Evolutionary conservation across 495 filamentous ascomycete species (phyloP).

Genomic region (Mytilinidion resinicola): DNA sequence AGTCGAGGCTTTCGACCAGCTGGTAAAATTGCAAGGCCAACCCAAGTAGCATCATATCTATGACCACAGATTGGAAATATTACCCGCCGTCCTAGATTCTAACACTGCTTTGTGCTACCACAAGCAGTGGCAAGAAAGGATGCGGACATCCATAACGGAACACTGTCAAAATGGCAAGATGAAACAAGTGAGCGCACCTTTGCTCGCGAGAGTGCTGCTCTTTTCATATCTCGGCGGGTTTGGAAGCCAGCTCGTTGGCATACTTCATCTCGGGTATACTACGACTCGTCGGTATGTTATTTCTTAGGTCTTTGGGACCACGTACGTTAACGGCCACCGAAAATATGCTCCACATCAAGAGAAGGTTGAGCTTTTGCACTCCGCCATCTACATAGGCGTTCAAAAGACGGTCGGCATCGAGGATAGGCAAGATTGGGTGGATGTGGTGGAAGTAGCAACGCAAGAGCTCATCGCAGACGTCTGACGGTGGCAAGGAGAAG

Average conservation of each 20-base stretch:
- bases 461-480: conserved; percentile 2
- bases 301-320: too few relatives aligned
- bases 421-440: conserved; percentile 39
- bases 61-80: too few relatives aligned
- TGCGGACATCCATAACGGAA: too few relatives aligned
- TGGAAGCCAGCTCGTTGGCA: conserved; percentile 10
- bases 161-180: too few relatives aligned
- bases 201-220: conserved; percentile 1
- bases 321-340: conserved; percentile 9
- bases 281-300: too few relatives aligned
- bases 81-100: too few relatives aligned
- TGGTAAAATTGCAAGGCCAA: too few relatives aligned
- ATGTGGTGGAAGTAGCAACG: conserved; percentile 38
- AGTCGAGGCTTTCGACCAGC: too few relatives aligned
- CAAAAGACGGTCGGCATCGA: conserved; percentile 36
- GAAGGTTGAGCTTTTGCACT: conserved; percentile 31
- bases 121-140: too few relatives aligned
- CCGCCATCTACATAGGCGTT: conserved; percentile 24
- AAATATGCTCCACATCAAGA: conserved; percentile 43
- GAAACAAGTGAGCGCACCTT: neutral
- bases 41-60: too few relatives aligned
- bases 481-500: conserved; percentile 13
- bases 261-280: too few relatives aligned
- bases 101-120: too few relatives aligned
- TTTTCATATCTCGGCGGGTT: neutral